Evolutionary conservation across 2,329 filamentous ascomycete genomes (phyloP), one percentile per base, ranked within the genome.

Genomic region (Aspergillus sp.): DNA sequence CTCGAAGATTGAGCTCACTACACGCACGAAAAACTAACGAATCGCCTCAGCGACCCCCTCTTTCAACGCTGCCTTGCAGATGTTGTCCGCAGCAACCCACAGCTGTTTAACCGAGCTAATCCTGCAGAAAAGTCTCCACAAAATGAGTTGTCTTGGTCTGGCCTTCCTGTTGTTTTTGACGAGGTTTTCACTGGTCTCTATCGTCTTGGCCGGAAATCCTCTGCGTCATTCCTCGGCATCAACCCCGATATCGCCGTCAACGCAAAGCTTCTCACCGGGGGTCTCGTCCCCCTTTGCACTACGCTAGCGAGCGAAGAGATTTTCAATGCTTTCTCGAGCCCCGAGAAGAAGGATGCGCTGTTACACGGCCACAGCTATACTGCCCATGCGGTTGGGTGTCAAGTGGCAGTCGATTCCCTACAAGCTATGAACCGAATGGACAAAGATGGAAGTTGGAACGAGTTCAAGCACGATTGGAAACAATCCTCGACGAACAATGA

Each of bases 131-230:
- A 6, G 11, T 23, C 9, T 25, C n/a, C 41, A 22, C 59, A 45
- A 19, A 19, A 23, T 31, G 54, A 53, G 7, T 62, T 70, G 57
- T 66, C 70, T 19, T 96, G 92, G 92, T 82, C 82, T 1, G 91
- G 92, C 2, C 83, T 96, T 4, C 92, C 92, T 0, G 80, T 96
- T 45, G 82, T 96, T 67, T 92, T 92, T 66, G 92, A 96, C 72
- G 92, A 96, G 73, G 92, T 96, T 41, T 96, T 96, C 76, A 94
- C 91, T 0, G 92, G 92, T 1, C 81, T 96, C 4, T 93, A 93
- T 74, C 90, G 92, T 13, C 86, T 96, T 0, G 92, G 92, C 2
- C 85, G 88, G 45, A 87, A 89, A 71, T 88, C 85, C 1, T 83
- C 91, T 0, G 86, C 90, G 0, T 88, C 88, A 0, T 91, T 94